Base-by-base conservation (phyloP, 2,329 filamentous ascomycete species). In the Microsporum canis region DNA sequence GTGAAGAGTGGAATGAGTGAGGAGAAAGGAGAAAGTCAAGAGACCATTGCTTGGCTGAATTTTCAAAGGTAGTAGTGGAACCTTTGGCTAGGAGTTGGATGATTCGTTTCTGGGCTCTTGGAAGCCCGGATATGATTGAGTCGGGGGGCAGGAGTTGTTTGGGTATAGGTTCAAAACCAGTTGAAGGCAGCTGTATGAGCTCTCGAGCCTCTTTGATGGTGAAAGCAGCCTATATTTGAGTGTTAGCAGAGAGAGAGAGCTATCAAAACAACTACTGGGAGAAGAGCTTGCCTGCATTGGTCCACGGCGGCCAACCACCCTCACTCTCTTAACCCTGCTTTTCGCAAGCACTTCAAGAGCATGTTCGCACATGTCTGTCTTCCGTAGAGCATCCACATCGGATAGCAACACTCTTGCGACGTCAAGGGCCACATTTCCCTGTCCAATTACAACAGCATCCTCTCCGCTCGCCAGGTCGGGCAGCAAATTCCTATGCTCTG, bases 201-300 rank as follows among this genome's bases (percentile, higher is more conserved):
- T 99, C 94, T 39, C 94, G 85, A 14, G 90, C 77, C 76, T 99
- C 94, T 73, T 96, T 97, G 72, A 96, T 95, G 0, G 92, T 96
- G 68, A 96, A 97, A 0, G 94, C 86, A 29, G 90, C 92, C 86
- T 92, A 7, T n/a, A 60, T 14, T 27, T 14, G 10, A 6, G 17
- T 12, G n/a, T 57, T 43, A 57, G 34, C 23, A n/a, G 23, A 27
- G 12, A 23, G 45, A 31, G 8, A 10, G 0, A 4, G 47, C 3
- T 14, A 5, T 5, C 8, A 34, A 27, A 5, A 12, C 8, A 34
- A 27, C 33, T 23, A 14, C n/a, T 2, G 4, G 4, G 6, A 57
- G 4, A 23, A 12, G 12, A 43, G 14, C 78, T 64, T 76, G 86
- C 88, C 80, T 96, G 91, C 79, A 95, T 82, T 1, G 91, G 91